Conservation (phyloP, 2,329 filamentous ascomycete species). For the Beauveria varroae region DNA sequence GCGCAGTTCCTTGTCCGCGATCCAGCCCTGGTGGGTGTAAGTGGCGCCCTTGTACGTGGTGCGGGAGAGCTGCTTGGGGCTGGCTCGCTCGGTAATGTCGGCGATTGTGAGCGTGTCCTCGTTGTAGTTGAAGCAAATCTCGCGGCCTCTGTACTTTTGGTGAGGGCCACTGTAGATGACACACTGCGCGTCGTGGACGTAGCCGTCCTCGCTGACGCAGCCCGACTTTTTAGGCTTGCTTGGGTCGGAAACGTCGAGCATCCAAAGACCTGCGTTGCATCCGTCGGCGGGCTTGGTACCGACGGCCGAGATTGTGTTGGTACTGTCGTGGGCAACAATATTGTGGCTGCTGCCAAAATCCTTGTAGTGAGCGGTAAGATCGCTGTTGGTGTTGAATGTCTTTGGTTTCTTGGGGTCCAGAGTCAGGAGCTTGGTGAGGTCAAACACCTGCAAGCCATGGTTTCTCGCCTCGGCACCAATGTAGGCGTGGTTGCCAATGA, state of each 20-base stretch:
- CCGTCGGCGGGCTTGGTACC: slow-evolving; percentile 28
- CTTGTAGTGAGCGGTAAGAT: slow-evolving; percentile 27
- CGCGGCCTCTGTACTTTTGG: slow-evolving; percentile 35
- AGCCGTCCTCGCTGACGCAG: slow-evolving; percentile 41
- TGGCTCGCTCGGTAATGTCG: slow-evolving; percentile 42
- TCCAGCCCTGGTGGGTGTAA: slow-evolving; percentile 53
- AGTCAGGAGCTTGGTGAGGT: slow-evolving; percentile 45
- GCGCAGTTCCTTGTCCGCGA: slow-evolving; percentile 39
- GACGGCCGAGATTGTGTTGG: slow-evolving; percentile 35
- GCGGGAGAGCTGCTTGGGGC: slow-evolving; percentile 39
- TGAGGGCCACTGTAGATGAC: slow-evolving; percentile 47
- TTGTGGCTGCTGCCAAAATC: slow-evolving; percentile 35
- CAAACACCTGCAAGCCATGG: slow-evolving; percentile 57
- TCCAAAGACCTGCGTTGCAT: slow-evolving; percentile 44
- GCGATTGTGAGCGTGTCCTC: slow-evolving; percentile 46
- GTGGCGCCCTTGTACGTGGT: slow-evolving; percentile 48
- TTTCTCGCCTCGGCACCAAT: slow-evolving; percentile 34
- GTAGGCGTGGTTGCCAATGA: slow-evolving; percentile 27
- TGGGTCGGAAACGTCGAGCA: slow-evolving; percentile 46
- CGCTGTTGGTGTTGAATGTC: slow-evolving; percentile 22
- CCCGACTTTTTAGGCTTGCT: slow-evolving; percentile 41
- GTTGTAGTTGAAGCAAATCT: slow-evolving; percentile 52
- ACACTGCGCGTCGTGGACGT: slow-evolving; percentile 54
- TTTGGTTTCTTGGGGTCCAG: slow-evolving; percentile 30
- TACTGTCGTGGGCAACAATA: slow-evolving; percentile 30